phyloP scores from a whole-genome alignment of 2,329 filamentous ascomycete genomes.

The Pseudogymnoascus destructans region DNA sequence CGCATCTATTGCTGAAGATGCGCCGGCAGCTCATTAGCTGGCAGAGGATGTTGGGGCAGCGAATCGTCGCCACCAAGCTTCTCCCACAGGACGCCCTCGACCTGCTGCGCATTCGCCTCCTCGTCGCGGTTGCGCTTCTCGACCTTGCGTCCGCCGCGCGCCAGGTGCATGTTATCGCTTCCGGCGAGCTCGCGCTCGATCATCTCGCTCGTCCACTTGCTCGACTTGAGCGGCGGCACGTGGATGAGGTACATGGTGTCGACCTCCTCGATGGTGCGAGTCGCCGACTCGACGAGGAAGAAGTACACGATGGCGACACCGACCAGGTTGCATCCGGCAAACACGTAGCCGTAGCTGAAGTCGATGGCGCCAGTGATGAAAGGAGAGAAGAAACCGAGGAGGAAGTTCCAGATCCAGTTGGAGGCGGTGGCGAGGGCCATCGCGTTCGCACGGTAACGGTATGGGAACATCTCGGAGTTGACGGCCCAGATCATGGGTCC shows the following conservation, averaged over 20 bases:
- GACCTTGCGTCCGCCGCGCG: neutral
- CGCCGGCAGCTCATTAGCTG: neutral
- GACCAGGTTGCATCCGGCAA: slow-evolving; percentile 56
- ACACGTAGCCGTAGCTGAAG: slow-evolving; percentile 63
- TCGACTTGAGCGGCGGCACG: slow-evolving; percentile 29
- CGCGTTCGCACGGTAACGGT: slow-evolving; percentile 44
- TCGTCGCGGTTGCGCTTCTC: slow-evolving; percentile 6
- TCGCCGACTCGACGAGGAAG: slow-evolving; percentile 56
- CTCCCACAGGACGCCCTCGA: neutral
- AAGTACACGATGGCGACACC: slow-evolving; percentile 59
- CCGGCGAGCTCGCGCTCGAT: neutral
- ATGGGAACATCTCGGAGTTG: slow-evolving; percentile 53
- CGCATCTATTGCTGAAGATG: neutral
- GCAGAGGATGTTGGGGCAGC: neutral
- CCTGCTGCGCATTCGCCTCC: slow-evolving; percentile 1
- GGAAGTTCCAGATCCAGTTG: slow-evolving; percentile 63
- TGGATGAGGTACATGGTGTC: slow-evolving; percentile 20
- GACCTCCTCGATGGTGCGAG: slow-evolving; percentile 17
- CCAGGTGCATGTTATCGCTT: neutral
- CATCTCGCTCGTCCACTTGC: slow-evolving; percentile 20
- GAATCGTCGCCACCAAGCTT: neutral
- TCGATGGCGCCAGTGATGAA: slow-evolving; percentile 63
- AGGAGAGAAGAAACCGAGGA: slow-evolving; percentile 64
- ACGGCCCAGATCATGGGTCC: slow-evolving; percentile 58
- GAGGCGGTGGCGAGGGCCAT: slow-evolving; percentile 48